Base-by-base conservation (phyloP, 495 filamentous ascomycete genomes). In the Penicillium chermesinum region DNA sequence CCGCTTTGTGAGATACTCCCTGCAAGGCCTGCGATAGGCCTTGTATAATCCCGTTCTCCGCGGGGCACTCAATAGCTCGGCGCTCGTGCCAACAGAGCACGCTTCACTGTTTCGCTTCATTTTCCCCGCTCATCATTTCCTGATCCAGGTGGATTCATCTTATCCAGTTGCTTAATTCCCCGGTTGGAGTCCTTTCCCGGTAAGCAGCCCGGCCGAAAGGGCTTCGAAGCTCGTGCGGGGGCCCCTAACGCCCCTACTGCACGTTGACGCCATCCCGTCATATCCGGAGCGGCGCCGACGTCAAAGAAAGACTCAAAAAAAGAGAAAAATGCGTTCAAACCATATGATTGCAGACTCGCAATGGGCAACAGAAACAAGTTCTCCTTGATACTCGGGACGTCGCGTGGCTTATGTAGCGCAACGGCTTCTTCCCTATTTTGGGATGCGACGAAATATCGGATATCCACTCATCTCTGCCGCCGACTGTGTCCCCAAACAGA, bases 181-280 rank as follows among this genome's bases (percentile, higher is more conserved):
- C n/a, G n/a, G n/a, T n/a, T n/a, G n/a, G n/a, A n/a, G n/a, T n/a
- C n/a, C n/a, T n/a, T n/a, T n/a, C n/a, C n/a, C n/a, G n/a, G n/a
- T n/a, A n/a, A n/a, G n/a, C n/a, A n/a, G n/a, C n/a, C n/a, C 25
- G 25, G 25, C 25, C 25, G 25, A 10, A 30, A 30, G 25, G 25
- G 10, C 10, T 30, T 10, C 25, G 25, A 30, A 30, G 25, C 25
- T 30, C 25, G 10, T 30, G n/a, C n/a, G n/a, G n/a, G n/a, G n/a
- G n/a, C n/a, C n/a, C n/a, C n/a, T n/a, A n/a, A n/a, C n/a, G n/a
- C n/a, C n/a, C n/a, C n/a, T n/a, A n/a, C n/a, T n/a, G n/a, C n/a
- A 20, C 32, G 20, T 43, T 36, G 53, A 49, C 49, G 49, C 49
- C 41, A 49, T 56, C 43, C 49, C 49, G 53, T 49, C 41, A 46